Evolutionary conservation across 2,329 filamentous ascomycete genomes (phyloP), one percentile per base, ranked within the genome.

Genomic region (Stagonosporopsis cucurbitacearum): DNA sequence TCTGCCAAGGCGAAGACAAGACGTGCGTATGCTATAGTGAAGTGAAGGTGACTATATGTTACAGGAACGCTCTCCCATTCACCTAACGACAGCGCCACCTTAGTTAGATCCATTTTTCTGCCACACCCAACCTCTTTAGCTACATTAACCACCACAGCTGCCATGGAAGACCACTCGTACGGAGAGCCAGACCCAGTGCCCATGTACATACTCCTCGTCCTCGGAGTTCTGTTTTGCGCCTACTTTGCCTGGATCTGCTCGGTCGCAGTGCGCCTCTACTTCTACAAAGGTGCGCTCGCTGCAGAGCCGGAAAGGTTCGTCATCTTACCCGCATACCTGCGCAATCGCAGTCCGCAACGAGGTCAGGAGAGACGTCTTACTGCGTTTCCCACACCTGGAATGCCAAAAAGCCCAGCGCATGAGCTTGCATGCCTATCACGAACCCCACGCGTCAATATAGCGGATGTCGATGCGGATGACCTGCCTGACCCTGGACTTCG

Each of bases 241-340:
- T 72, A 58, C 42, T 66, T 55, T 44, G 63, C 60, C 48, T 70
- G 59, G 39, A 17, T 69, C 8, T 64, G 63, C 39, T 59, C 54
- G 0, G 52, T 65, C 15, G 58, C 57, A 23, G 63, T 62, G 11
- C 62, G 69, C 4, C 59, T 72, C 1, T 71, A 64, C 56, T 65
- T 67, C 50, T 69, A 71, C 50, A 59, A 62, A 46, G 67, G 68
- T 22, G 57, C 58, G 2, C 51, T 71, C 2, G 64, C 59, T 2
- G 58, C 61, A 2, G 54, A 59, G 8, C 64, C 64, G 2, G 41
- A 62, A 40, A 57, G 58, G 15, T 68, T 60, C 54, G 50, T 67
- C 43, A 63, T 71, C 12, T 49, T 65, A 4, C 59, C 57, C 3
- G 53, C 40, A 19, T 63, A 62, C 17, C 35, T 60, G 23, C 57